These are phyloP conservation scores for Penicillium bialowiezense DNA, from an alignment of 495 filamentous ascomycete genomes.

Conservation along the genomic window DNA sequence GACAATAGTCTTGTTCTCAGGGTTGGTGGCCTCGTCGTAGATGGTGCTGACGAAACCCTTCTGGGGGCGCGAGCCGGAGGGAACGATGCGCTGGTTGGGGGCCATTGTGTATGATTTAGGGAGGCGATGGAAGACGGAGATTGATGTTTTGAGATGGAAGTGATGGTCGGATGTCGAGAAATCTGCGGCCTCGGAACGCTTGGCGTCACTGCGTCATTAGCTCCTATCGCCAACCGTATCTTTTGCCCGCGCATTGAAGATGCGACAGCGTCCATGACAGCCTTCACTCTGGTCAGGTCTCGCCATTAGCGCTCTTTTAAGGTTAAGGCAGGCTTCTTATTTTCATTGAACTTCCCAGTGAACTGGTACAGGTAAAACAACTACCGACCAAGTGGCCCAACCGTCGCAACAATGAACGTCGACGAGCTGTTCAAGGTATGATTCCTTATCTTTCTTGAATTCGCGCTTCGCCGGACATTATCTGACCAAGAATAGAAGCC, in stretches of 20 bases:
- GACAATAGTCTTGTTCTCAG: slow-evolving; percentile 75
- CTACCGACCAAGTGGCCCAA: not conserved
- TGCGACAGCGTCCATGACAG: slow-evolving; percentile 4
- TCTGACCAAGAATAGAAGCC: slow-evolving; percentile 42
- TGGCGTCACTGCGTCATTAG: slow-evolving; percentile 42
- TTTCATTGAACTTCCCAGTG: not conserved
- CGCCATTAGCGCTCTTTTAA: not conserved
- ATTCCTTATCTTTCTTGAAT: not conserved
- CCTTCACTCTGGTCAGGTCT: not conserved
- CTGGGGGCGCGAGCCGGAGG: slow-evolving; percentile 34
- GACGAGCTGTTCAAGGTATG: slow-evolving; percentile 82
- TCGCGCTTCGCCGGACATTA: not conserved
- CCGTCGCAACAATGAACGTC: slow-evolving; percentile 61
- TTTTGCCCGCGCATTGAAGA: slow-evolving; percentile 27
- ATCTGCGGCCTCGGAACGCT: slow-evolving; percentile 37
- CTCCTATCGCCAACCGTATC: slow-evolving; percentile 34
- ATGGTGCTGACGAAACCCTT: slow-evolving; percentile 49
- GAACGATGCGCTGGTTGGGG: slow-evolving; percentile 41
- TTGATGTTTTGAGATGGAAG: slow-evolving; percentile 8
- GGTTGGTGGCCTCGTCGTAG: slow-evolving; percentile 63
- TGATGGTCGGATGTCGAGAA: slow-evolving; percentile 34
- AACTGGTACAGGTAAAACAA: not conserved
- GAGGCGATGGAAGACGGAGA: slow-evolving; percentile 2
- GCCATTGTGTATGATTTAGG: slow-evolving; percentile 30
- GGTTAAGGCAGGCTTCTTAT: not conserved